phyloP scores from a whole-genome alignment of 1,139 yeast genomes.

The Trichomonascaceae sp. region DNA sequence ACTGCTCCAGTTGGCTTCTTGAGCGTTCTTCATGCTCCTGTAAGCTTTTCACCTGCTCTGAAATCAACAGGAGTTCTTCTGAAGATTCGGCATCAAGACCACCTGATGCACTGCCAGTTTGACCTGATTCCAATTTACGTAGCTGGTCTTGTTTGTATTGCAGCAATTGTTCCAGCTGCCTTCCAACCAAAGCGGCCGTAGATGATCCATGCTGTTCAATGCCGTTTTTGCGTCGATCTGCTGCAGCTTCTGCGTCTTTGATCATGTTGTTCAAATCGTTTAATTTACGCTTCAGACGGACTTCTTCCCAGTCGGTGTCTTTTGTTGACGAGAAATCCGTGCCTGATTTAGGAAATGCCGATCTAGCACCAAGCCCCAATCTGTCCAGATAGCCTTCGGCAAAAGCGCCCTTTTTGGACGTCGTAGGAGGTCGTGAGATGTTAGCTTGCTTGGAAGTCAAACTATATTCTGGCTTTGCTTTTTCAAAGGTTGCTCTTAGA shows the following conservation, averaged over 20 bases:
- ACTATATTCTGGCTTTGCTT: conserved; percentile 76
- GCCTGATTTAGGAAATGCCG: conserved; percentile 44
- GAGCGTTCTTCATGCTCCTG: conserved; percentile 51
- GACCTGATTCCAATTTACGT: conserved; percentile 28
- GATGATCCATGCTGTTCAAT: conserved; percentile 36
- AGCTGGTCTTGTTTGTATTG: conserved; percentile 61
- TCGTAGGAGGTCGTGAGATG: conserved; percentile 22
- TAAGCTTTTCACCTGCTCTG: conserved; percentile 56
- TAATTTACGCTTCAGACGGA: conserved; percentile 71
- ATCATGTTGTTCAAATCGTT: conserved; percentile 64
- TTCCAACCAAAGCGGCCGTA: conserved; percentile 43
- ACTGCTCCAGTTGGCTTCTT: conserved; percentile 44
- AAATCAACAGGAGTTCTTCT: conserved; percentile 58
- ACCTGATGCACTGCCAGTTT: conserved; percentile 13
- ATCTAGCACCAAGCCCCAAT: conserved; percentile 38
- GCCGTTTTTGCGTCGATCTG: conserved; percentile 40
- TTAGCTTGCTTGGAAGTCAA: conserved; percentile 48
- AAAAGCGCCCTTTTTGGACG: conserved; percentile 39
- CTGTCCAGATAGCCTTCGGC: conserved; percentile 43
- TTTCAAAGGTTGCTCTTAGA: conserved; percentile 83
- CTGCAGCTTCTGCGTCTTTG: conserved; percentile 49
- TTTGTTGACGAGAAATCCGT: conserved; percentile 71
- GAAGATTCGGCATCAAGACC: conserved; percentile 18
- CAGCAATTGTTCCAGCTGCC: conserved; percentile 77
- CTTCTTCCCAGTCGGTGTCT: conserved; percentile 84